Evolutionary conservation across 371 early-diverging fungal genomes (phyloP).

Genomic region (Conidiobolus incongruus): DNA sequence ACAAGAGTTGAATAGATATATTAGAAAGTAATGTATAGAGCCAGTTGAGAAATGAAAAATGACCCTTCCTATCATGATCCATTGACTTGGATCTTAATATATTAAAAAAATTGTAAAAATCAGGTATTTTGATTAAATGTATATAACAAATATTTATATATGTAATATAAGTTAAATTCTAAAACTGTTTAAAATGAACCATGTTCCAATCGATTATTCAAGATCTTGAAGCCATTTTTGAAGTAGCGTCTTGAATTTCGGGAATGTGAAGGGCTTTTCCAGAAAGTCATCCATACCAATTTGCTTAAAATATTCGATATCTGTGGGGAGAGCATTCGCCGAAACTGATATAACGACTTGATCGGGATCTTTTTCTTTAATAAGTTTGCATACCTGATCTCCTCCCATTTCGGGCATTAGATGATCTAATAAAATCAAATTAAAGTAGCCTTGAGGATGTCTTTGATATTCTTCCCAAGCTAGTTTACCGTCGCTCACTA

Average conservation of each 20-base stretch:
- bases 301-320: no score
- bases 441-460: not conserved
- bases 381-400: not conserved
- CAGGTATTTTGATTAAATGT: no score
- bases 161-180: no score
- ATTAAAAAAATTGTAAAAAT: no score
- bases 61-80: no score
- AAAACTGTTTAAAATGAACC: no score
- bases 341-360: slow-evolving; percentile 2
- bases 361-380: not conserved
- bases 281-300: not conserved
- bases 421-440: slow-evolving; percentile 2
- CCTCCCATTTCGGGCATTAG: slow-evolving; percentile 1
- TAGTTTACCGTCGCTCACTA: not conserved
- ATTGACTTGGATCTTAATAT: no score
- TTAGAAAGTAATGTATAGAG: no score
- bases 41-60: no score
- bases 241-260: slow-evolving; percentile 2
- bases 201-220: no score
- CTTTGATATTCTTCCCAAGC: not conserved
- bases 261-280: slow-evolving; percentile 1
- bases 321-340: not conserved
- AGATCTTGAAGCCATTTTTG: slow-evolving; percentile 2
- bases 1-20: no score
- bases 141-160: no score